These are phyloP conservation scores for Serendipita sp. DNA, from an alignment of 768 basidiomycete species.

Conservation along the genomic window DNA sequence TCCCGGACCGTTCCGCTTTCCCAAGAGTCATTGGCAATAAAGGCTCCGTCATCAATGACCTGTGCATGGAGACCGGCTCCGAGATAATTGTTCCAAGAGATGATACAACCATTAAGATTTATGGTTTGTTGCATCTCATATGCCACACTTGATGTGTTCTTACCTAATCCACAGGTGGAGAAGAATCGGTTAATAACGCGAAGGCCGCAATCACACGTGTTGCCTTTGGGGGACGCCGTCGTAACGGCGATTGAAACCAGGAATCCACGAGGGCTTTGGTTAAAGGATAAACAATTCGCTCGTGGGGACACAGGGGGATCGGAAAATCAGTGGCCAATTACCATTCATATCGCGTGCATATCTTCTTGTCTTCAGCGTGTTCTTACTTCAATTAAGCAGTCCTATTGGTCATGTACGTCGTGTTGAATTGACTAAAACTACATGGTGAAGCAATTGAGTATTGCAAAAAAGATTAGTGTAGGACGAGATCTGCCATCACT, in stretches of 20 bases:
- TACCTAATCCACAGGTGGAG: not conserved
- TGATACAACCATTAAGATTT: conserved; percentile 2
- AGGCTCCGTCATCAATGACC: conserved; percentile 25
- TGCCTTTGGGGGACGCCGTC: conserved; percentile 1
- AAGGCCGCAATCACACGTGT: not conserved
- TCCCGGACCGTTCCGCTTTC: conserved; percentile 70
- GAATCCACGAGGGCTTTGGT: no score
- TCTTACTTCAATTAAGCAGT: no score
- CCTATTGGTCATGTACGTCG: no score
- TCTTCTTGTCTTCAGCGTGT: no score
- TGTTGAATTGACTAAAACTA: no score
- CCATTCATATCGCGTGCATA: no score
- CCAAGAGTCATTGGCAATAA: conserved; percentile 87
- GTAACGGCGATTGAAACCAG: not conserved
- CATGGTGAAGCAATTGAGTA: no score
- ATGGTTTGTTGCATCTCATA: not conserved
- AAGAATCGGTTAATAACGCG: not conserved
- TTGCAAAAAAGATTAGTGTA: not conserved
- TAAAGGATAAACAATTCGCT: no score
- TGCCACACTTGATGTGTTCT: not conserved
- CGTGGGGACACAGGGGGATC: no score
- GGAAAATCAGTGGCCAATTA: no score
- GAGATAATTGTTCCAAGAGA: conserved; percentile 5
- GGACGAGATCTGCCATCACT: not conserved
- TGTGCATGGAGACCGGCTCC: not conserved